Evolutionary conservation across 2,329 filamentous ascomycete genomes (phyloP).

Genomic region (Paecilomyces formosus): DNA sequence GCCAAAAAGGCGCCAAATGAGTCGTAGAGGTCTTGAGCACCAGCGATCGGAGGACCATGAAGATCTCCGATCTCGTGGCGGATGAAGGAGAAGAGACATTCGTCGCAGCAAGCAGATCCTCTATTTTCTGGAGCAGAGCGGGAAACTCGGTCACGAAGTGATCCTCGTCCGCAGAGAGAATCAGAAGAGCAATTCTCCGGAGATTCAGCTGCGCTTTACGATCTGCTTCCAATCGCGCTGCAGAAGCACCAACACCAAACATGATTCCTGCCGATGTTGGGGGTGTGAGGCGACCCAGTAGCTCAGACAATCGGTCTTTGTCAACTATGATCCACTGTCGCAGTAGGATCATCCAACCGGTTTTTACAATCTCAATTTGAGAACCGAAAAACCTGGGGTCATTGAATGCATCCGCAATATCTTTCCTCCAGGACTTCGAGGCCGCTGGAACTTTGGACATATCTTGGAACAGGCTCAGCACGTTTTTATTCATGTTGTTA

Average conservation of each 20-base stretch:
- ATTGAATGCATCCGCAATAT: conserved; percentile 85
- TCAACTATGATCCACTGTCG: conserved; percentile 78
- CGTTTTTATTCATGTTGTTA: conserved; percentile 66
- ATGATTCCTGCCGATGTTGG: conserved; percentile 93
- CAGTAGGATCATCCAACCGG: conserved; percentile 74
- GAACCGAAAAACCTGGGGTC: conserved; percentile 79
- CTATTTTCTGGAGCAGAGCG: conserved; percentile 69
- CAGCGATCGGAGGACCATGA: conserved; percentile 77
- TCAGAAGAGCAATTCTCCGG: conserved; percentile 68
- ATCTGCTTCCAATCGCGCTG: conserved; percentile 89
- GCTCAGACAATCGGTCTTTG: conserved; percentile 78
- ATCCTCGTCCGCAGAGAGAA: conserved; percentile 70
- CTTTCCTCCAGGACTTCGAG: conserved; percentile 88
- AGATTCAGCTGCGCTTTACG: conserved; percentile 86
- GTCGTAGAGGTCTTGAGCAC: conserved; percentile 70
- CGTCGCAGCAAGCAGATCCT: conserved; percentile 78
- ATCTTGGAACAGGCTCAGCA: conserved; percentile 67
- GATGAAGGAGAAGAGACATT: conserved; percentile 87
- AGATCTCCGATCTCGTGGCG: conserved; percentile 78
- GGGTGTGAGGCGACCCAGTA: conserved; percentile 68
- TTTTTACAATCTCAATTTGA: conserved; percentile 55
- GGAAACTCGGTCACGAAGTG: conserved; percentile 71
- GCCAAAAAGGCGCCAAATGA: conserved; percentile 82
- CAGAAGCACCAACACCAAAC: conserved; percentile 94
- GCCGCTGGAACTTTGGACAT: conserved; percentile 70